Evolutionary conservation across 2,329 filamentous ascomycete species (phyloP).

Genomic region (Chaetothyriales sp.): DNA sequence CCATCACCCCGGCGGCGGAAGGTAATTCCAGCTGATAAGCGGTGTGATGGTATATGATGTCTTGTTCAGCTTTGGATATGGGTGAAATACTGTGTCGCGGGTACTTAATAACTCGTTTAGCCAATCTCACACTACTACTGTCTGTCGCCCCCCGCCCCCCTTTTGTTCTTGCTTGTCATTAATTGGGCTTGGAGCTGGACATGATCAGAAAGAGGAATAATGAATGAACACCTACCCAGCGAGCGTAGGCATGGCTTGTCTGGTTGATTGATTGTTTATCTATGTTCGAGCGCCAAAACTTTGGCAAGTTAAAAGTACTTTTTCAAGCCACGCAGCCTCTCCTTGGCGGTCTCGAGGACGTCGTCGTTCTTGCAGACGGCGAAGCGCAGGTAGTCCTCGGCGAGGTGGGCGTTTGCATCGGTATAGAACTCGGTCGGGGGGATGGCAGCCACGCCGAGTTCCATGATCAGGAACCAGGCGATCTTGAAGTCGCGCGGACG

Average conservation of each 20-base stretch:
- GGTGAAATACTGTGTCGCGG: no score
- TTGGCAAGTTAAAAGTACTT: slow-evolving; percentile 41
- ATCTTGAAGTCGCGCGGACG: slow-evolving; percentile 88
- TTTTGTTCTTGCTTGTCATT: no score
- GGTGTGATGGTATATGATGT: background rate
- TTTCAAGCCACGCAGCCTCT: slow-evolving; percentile 55
- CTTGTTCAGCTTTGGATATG: no score
- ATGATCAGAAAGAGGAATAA: no score
- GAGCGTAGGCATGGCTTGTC: no score
- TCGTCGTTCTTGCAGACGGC: slow-evolving; percentile 92
- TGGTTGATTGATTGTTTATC: no score
- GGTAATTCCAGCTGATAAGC: background rate
- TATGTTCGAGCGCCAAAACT: no score
- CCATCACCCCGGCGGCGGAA: slow-evolving; percentile 7
- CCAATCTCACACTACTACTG: no score
- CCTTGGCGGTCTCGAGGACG: slow-evolving; percentile 64
- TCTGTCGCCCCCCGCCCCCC: no score
- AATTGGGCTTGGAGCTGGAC: no score
- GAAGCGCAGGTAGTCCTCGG: slow-evolving; percentile 85
- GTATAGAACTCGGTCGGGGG: slow-evolving; percentile 97
- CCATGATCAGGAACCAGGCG: slow-evolving; percentile 90
- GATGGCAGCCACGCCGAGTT: slow-evolving; percentile 88
- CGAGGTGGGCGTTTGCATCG: slow-evolving; percentile 63
- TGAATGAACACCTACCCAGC: no score
- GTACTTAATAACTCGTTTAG: no score